These are phyloP conservation scores for Mallotus nudiflorus DNA, from an alignment of 345 rosid genomes.

Conservation along the genomic window DNA sequence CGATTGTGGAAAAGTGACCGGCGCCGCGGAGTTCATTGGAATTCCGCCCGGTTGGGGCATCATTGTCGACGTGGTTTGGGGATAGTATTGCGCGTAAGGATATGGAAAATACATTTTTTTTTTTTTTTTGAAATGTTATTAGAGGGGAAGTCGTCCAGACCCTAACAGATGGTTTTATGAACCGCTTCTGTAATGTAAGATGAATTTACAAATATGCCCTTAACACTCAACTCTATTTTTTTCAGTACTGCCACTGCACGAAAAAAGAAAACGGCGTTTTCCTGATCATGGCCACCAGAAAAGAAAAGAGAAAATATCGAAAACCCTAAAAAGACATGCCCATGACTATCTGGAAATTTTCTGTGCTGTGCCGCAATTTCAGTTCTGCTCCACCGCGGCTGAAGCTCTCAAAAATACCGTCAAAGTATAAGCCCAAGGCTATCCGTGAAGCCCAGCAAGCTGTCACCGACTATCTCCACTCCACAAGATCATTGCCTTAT, in stretches of 20 bases:
- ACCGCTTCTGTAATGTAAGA: too few species aligned
- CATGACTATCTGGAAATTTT: not conserved
- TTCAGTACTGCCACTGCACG: too few species aligned
- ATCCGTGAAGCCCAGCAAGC: constrained; percentile 52
- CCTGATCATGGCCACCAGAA: too few species aligned
- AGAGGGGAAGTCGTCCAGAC: too few species aligned
- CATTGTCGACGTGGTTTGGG: not conserved
- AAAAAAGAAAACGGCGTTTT: too few species aligned
- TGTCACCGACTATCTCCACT: constrained; percentile 57
- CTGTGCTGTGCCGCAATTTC: constrained; percentile 16
- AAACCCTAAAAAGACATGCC: constrained; percentile 5
- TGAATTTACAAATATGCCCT: constrained; percentile 4
- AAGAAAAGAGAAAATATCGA: too few species aligned
- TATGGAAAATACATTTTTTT: not conserved
- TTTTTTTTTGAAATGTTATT: too few species aligned
- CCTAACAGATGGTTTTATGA: not conserved
- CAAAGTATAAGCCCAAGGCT: constrained; percentile 44
- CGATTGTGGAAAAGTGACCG: constrained; percentile 1
- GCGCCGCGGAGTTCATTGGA: constrained; percentile 10
- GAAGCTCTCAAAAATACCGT: constrained; percentile 21
- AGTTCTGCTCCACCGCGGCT: constrained; percentile 13
- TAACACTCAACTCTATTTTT: too few species aligned
- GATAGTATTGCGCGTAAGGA: constrained; percentile 17
- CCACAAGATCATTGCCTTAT: constrained; percentile 53
- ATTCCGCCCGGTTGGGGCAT: constrained; percentile 35